Conservation (phyloP, 768 basidiomycete genomes). For the Pisolithus microcarpus region DNA sequence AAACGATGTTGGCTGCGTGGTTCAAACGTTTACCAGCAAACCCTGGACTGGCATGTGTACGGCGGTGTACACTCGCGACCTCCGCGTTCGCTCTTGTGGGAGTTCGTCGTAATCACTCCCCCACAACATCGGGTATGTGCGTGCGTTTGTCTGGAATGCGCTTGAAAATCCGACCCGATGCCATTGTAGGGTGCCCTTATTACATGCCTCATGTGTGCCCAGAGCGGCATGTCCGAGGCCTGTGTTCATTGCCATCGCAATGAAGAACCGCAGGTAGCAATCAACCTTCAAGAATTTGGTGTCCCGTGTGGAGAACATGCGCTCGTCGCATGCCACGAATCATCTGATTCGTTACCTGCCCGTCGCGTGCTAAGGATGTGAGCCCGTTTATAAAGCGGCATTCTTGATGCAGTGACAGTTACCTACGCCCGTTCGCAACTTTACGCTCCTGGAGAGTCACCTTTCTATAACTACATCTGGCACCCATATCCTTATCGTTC, state of each 20-base stretch:
- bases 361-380: slow-evolving; percentile 2
- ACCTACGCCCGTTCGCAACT: slow-evolving; percentile 37
- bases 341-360: slow-evolving; percentile 3
- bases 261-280: background rate
- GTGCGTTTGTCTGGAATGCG: too few relatives aligned
- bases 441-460: slow-evolving; percentile 27
- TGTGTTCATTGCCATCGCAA: background rate
- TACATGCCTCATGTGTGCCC: too few relatives aligned
- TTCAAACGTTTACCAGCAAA: too few relatives aligned
- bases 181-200: too few relatives aligned
- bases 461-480: slow-evolving; percentile 3
- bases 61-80: too few relatives aligned
- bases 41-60: too few relatives aligned
- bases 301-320: slow-evolving; percentile 28
- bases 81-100: too few relatives aligned
- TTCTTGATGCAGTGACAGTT: slow-evolving; percentile 18
- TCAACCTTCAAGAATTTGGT: slow-evolving; percentile 9
- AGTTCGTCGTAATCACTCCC: too few relatives aligned
- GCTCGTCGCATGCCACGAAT: slow-evolving; percentile 16
- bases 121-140: too few relatives aligned
- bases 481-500: slow-evolving; percentile 7
- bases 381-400: slow-evolving; percentile 21
- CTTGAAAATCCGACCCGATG: too few relatives aligned
- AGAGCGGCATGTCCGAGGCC: too few relatives aligned
- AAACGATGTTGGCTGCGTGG: too few relatives aligned